Evolutionary conservation across 1,139 yeast genomes (phyloP), one percentile per base, ranked within the genome.

Genomic region (Pichia inconspicua): DNA sequence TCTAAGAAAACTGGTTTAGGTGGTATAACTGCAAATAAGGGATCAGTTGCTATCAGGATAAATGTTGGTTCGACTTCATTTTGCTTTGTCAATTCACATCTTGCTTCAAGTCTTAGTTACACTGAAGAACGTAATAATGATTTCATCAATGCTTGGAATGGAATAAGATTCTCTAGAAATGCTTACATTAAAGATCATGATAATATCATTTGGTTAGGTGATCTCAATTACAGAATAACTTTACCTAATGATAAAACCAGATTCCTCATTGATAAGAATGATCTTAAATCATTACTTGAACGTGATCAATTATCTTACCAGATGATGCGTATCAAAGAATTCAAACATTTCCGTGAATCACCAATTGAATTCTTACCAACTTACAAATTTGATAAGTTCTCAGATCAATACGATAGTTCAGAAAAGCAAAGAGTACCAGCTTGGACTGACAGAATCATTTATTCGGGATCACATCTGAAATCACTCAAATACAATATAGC

Each of bases 351-450:
- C 62, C 77, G 78, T 50, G 99, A 92, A 61, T 76, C 82, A 55
- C 81, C 83, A 41, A 78, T 92, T 48, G 73, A 71, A 45, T 92
- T 92, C 60, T 73, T 80, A 6, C 98, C 98, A 6, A 92, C 98
- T 2, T 92, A 92, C 68, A 92, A 92, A 65, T 92, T 81, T 65
- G 97, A 92, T 63, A 81, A 84, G 51, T 95, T 95, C 2, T 78
- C 89, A 1, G 75, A 77, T 53, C 66, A 60, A 14, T 92, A 92
- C 57, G 97, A 89, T 61, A 74, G 90, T 3, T 84, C 95, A 42
- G 97, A 90, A 61, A 92, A 92, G 65, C 92, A 84, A 58, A 76
- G 98, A 57, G 80, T 88, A 1, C 98, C 98, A 0, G 92, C 97
- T 0, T 92, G 98, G 98, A 90, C 97, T 9, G 98, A 92, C 65